Evolutionary conservation across 2,329 filamentous ascomycete genomes (phyloP).

Genomic region (Leptosphaerulina australis): DNA sequence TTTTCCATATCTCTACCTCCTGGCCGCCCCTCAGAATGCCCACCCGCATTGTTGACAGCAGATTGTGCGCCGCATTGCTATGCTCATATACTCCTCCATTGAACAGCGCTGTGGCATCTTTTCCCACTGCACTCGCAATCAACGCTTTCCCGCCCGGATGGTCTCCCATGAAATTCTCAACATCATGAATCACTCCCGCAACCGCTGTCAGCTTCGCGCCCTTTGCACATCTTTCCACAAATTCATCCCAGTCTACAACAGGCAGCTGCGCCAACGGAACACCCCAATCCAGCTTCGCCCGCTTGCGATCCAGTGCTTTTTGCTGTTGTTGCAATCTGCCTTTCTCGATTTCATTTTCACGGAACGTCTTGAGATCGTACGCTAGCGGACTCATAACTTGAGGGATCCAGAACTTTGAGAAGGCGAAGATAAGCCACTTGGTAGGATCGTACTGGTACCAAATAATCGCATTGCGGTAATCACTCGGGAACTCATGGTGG

Average conservation of each 20-base stretch:
- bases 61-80: conserved; percentile 50
- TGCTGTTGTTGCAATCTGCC: conserved; percentile 50
- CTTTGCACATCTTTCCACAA: conserved; percentile 32
- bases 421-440: conserved; percentile 49
- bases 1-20: conserved; percentile 52
- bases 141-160: conserved; percentile 49
- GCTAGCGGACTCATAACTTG: conserved; percentile 34
- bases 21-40: conserved; percentile 48
- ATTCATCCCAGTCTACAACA: conserved; percentile 50
- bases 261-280: conserved; percentile 45
- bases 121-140: conserved; percentile 45
- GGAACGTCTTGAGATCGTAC: conserved; percentile 50
- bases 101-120: conserved; percentile 50
- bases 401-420: conserved; percentile 38
- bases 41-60: conserved; percentile 49
- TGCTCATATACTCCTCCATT: conserved; percentile 51
- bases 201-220: conserved; percentile 44
- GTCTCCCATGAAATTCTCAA: conserved; percentile 44
- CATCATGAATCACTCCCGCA: conserved; percentile 49
- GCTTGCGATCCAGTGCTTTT: conserved; percentile 48
- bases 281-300: conserved; percentile 48
- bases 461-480: conserved; percentile 50
- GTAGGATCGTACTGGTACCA: conserved; percentile 51
- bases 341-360: conserved; percentile 50
- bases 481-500: conserved; percentile 51